Evolutionary conservation across 163 green algal genomes (phyloP).

Genomic region (Chlorella variabilis): DNA sequence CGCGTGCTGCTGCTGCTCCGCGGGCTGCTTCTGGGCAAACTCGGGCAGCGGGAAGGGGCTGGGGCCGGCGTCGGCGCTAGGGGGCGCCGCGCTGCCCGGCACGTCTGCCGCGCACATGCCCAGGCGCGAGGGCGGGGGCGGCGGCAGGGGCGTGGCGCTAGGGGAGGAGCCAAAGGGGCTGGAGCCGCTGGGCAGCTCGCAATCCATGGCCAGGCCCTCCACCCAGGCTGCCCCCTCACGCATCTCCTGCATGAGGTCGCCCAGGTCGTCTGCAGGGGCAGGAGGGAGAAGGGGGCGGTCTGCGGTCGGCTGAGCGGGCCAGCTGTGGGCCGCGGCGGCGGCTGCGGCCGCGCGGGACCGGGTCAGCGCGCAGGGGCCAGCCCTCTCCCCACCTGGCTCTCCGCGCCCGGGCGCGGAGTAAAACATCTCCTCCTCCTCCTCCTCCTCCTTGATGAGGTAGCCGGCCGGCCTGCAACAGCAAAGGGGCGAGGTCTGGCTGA

Average conservation of each 20-base stretch:
- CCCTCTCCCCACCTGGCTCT: constrained; percentile 3
- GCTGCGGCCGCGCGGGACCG: background rate
- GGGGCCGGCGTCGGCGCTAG: no score
- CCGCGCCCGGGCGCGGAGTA: background rate
- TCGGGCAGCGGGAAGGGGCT: no score
- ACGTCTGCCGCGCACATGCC: no score
- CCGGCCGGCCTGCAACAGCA: background rate
- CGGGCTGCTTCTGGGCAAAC: background rate
- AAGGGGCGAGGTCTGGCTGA: background rate
- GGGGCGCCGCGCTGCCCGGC: no score
- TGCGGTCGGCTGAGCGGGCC: background rate
- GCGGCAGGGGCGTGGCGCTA: background rate
- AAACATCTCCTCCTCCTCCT: constrained; percentile 24
- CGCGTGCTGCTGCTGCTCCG: background rate
- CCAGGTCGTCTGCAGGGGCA: constrained; percentile 21
- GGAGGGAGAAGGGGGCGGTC: background rate
- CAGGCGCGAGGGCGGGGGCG: no score
- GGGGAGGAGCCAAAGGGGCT: background rate
- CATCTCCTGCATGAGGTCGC: constrained; percentile 37
- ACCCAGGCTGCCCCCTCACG: constrained; percentile 17
- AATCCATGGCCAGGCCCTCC: constrained; percentile 8
- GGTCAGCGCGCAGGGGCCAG: background rate
- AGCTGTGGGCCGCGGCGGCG: background rate
- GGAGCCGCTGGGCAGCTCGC: background rate
- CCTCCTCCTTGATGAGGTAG: constrained; percentile 8